Evolutionary conservation across 2,329 filamentous ascomycete genomes (phyloP), one percentile per base, ranked within the genome.

Genomic region (Penicillium sp.): DNA sequence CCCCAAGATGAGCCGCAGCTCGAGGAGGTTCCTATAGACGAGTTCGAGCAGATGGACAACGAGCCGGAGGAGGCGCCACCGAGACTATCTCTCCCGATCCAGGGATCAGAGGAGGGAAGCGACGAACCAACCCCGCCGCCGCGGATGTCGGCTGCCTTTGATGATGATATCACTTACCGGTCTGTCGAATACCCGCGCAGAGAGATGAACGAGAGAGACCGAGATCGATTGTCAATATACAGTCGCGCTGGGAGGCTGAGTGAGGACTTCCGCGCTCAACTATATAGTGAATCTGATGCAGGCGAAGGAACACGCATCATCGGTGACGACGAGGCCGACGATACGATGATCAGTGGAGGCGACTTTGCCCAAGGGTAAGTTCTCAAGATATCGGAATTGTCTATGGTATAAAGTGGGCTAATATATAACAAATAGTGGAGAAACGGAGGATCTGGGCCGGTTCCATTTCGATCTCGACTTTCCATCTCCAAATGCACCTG

Each of bases 11-110:
- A 66, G 33, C 57, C 55, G 9, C 51, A 57, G 44, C 57, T 51
- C 11, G 55, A 43, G 13, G 43, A 56, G 35, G 58, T 60, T 35
- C 50, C 53, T 1, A 55, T 49, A 38, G 65, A 73, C 46, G 68
- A 70, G 43, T 74, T 79, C 39, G 77, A 81, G 24, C 70, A 77
- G 22, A 63, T 74, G 10, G 78, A 80, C 56, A 72, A 75, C 44
- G 78, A 77, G 44, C 76, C 77, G 3, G 70, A 76, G 50, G 65
- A 74, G 8, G 65, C 69, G 35, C 68, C 67, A n/a, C 70, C 73
- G 4, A 64, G 73, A 16, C 58, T 76, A 16, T 76, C 74, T 5
- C 61, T 76, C 10, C 79, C 77, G 3, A 65, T 81, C 10, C 75
- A 79, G 33, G 76, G 75, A 18, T 74, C 67, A 18, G 66, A 72